Conservation (phyloP, 2,329 filamentous ascomycete species). For the Fusarium buharicum region DNA sequence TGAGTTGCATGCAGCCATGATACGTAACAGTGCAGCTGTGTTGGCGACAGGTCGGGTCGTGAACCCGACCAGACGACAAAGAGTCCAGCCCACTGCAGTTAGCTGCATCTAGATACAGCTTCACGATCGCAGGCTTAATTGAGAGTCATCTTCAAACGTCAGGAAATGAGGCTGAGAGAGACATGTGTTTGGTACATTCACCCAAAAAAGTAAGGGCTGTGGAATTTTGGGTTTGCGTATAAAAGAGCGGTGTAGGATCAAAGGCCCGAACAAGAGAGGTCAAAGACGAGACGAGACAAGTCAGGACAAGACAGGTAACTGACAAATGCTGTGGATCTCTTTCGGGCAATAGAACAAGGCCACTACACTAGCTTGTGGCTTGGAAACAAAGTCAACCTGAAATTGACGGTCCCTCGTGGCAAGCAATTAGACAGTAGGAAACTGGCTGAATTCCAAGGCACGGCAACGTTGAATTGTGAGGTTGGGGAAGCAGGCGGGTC, state of each 20-base stretch:
- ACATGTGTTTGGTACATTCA: slow-evolving; percentile 35
- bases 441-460: slow-evolving; percentile 27
- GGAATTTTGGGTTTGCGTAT: slow-evolving; percentile 37
- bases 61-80: slow-evolving; percentile 26
- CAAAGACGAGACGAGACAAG: slow-evolving; percentile 37
- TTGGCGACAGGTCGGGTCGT: slow-evolving; percentile 34
- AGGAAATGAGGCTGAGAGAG: slow-evolving; percentile 16
- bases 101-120: slow-evolving; percentile 20
- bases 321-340: slow-evolving; percentile 33
- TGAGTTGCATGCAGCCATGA: slow-evolving; percentile 44
- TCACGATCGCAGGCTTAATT: slow-evolving; percentile 15
- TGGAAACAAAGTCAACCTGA: slow-evolving; percentile 33
- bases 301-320: slow-evolving; percentile 35
- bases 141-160: slow-evolving; percentile 24
- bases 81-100: slow-evolving; percentile 30
- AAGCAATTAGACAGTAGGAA: slow-evolving; percentile 33
- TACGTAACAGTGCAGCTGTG: slow-evolving; percentile 41
- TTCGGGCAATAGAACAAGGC: slow-evolving; percentile 18
- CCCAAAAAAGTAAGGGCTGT: slow-evolving; percentile 27
- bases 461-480: slow-evolving; percentile 12
- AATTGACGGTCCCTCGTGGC: slow-evolving; percentile 20
- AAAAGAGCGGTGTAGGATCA: slow-evolving; percentile 45
- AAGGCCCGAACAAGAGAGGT: slow-evolving; percentile 35
- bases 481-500: slow-evolving; percentile 15
- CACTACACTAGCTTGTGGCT: slow-evolving; percentile 38